These are phyloP conservation scores for Diaporthe destruens DNA, from an alignment of 2,329 filamentous ascomycete species.

Conservation along the genomic window DNA sequence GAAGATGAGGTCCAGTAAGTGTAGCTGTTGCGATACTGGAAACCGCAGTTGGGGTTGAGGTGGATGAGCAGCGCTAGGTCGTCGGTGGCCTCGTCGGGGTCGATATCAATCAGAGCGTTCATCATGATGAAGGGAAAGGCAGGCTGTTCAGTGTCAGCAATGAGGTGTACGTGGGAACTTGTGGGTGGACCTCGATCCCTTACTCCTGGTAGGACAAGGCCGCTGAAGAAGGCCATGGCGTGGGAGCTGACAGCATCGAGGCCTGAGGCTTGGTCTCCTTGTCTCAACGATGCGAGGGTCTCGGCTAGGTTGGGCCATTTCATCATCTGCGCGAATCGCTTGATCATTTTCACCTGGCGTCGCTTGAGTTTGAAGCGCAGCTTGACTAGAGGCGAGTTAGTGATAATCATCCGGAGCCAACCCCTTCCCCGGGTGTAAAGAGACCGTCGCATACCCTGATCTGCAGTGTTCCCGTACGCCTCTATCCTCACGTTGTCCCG, in stretches of 20 bases:
- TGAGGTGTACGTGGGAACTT: neutral
- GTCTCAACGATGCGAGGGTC: constrained; percentile 72
- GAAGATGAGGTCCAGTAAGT: constrained; percentile 82
- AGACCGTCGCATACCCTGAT: constrained; percentile 58
- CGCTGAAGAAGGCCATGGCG: constrained; percentile 82
- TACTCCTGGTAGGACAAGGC: constrained; percentile 77
- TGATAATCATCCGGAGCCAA: neutral
- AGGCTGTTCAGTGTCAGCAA: constrained; percentile 51
- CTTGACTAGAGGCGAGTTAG: constrained; percentile 56
- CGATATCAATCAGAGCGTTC: constrained; percentile 82
- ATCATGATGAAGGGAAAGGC: constrained; percentile 81
- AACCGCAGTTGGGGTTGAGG: constrained; percentile 76
- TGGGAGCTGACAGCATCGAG: constrained; percentile 75
- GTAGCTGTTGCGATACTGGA: constrained; percentile 80
- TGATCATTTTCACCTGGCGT: constrained; percentile 76
- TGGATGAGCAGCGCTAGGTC: constrained; percentile 76
- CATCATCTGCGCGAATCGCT: constrained; percentile 77
- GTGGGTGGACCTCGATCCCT: constrained; percentile 50
- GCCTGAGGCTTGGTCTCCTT: constrained; percentile 68
- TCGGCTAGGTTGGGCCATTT: constrained; percentile 82
- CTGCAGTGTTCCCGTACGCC: constrained; percentile 65
- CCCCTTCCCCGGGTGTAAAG: neutral
- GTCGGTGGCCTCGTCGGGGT: constrained; percentile 75
- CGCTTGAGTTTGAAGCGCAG: constrained; percentile 75
- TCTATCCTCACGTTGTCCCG: constrained; percentile 77